A percentile compares a stretch with the other conserved stretches of the same genome.
phyloP scores from a whole-genome alignment of 331 rosid species.

The Dryas integrifolia region DNA sequence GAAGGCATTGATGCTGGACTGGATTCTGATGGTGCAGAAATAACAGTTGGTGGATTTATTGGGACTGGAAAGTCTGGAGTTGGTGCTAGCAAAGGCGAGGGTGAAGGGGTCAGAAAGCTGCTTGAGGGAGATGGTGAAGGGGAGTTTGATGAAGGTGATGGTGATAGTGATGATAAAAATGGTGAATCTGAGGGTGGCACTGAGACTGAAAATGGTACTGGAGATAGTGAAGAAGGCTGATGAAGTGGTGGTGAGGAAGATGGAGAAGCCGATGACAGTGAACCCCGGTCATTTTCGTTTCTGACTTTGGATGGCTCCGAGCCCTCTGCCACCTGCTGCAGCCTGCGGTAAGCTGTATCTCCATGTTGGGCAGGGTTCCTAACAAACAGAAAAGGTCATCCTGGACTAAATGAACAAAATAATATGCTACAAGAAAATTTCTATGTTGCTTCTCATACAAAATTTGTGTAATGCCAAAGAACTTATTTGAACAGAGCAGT shows the following conservation, averaged over 20 bases:
- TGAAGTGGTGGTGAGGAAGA: constrained; percentile 34
- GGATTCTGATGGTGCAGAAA: constrained; percentile 30
- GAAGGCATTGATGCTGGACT: constrained; percentile 33
- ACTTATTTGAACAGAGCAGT: background rate
- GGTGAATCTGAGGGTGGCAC: constrained; percentile 42
- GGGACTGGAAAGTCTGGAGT: constrained; percentile 31
- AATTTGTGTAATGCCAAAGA: background rate
- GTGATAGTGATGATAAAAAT: constrained; percentile 28
- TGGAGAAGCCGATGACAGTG: constrained; percentile 27
- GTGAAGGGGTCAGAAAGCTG: constrained; percentile 38
- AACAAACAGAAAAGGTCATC: constrained; percentile 15
- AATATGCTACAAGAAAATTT: background rate
- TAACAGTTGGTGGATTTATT: constrained; percentile 35
- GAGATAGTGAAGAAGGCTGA: constrained; percentile 33
- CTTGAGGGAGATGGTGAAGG: constrained; percentile 46
- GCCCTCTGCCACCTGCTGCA: constrained; percentile 37
- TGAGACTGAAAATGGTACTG: constrained; percentile 31
- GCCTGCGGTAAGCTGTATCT: constrained; percentile 32
- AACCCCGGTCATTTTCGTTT: constrained; percentile 9
- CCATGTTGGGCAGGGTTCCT: constrained; percentile 44
- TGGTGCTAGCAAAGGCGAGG: constrained; percentile 39
- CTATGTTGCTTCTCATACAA: background rate
- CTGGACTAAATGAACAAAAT: background rate
- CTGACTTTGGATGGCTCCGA: constrained; percentile 18
- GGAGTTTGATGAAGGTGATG: constrained; percentile 29